phyloP scores from a whole-genome alignment of 306 rosid species.

The Hippophae tibetana region DNA sequence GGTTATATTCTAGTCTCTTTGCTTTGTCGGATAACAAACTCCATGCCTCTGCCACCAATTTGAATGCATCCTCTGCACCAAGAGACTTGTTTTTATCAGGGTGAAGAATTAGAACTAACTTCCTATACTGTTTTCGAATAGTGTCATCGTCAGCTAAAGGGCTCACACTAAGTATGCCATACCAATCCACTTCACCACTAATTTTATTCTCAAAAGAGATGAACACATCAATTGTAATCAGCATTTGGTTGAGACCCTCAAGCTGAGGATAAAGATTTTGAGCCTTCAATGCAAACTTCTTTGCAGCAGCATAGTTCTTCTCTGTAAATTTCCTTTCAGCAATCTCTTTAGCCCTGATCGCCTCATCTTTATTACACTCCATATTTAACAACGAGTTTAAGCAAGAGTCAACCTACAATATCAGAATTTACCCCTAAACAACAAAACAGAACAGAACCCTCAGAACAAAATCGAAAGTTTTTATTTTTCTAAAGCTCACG shows the following conservation, averaged over 20 bases:
- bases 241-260: conserved; percentile 78
- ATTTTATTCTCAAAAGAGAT: conserved; percentile 68
- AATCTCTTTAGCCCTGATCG: conserved; percentile 77
- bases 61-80: conserved; percentile 96
- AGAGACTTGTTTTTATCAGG: conserved; percentile 94
- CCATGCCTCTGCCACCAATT: conserved; percentile 96
- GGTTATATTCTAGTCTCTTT: conserved; percentile 65
- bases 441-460: too few species aligned
- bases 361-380: conserved; percentile 95
- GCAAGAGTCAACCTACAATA: too few species aligned
- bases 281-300: conserved; percentile 78
- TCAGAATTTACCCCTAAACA: too few species aligned
- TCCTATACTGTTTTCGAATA: conserved; percentile 76
- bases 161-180: conserved; percentile 75
- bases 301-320: conserved; percentile 65
- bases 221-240: conserved; percentile 63
- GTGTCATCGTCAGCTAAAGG: conserved; percentile 63
- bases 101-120: conserved; percentile 76
- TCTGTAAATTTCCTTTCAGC: conserved; percentile 78
- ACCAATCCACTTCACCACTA: conserved; percentile 89
- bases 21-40: conserved; percentile 73
- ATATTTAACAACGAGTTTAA: conserved; percentile 22
- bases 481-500: too few species aligned
- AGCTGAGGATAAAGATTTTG: conserved; percentile 66
- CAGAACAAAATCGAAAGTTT: too few species aligned